phyloP scores from a whole-genome alignment of 805 yeast genomes.

The Saturnispora bothae region DNA sequence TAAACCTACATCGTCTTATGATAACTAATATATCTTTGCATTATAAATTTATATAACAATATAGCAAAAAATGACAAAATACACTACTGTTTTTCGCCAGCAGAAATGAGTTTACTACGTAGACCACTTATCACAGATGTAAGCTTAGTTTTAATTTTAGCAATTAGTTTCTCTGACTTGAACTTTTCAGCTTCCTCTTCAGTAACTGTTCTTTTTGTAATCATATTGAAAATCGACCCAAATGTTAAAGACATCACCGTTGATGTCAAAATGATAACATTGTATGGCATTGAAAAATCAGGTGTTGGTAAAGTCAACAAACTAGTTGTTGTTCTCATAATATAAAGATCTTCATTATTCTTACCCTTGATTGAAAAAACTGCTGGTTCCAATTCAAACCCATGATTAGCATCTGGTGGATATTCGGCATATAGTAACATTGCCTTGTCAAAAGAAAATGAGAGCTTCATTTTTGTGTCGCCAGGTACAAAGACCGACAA shows the following conservation, averaged over 20 bases:
- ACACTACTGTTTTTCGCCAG: no score
- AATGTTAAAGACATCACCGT: conserved; percentile 89
- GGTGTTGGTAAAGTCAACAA: conserved; percentile 87
- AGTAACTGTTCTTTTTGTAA: conserved; percentile 64
- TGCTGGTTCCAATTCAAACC: conserved; percentile 90
- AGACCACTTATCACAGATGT: background rate
- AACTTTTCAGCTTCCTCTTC: conserved; percentile 52
- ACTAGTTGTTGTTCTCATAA: conserved; percentile 75
- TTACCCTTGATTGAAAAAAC: conserved; percentile 46
- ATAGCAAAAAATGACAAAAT: no score
- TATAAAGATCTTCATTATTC: conserved; percentile 27
- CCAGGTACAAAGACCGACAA: conserved; percentile 57
- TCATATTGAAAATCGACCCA: conserved; percentile 73
- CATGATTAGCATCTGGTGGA: conserved; percentile 99
- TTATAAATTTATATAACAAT: no score
- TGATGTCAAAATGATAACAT: conserved; percentile 87
- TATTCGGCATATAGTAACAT: conserved; percentile 78
- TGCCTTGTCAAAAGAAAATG: conserved; percentile 80
- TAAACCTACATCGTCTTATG: no score
- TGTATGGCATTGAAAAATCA: conserved; percentile 97
- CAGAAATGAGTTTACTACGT: background rate
- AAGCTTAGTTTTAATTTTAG: conserved; percentile 10
- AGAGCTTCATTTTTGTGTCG: conserved; percentile 44
- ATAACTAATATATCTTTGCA: no score
- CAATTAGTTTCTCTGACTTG: conserved; percentile 14